phyloP scores from a whole-genome alignment of 1,284 basidiomycete genomes.

The Ganoderma resinaceum region DNA sequence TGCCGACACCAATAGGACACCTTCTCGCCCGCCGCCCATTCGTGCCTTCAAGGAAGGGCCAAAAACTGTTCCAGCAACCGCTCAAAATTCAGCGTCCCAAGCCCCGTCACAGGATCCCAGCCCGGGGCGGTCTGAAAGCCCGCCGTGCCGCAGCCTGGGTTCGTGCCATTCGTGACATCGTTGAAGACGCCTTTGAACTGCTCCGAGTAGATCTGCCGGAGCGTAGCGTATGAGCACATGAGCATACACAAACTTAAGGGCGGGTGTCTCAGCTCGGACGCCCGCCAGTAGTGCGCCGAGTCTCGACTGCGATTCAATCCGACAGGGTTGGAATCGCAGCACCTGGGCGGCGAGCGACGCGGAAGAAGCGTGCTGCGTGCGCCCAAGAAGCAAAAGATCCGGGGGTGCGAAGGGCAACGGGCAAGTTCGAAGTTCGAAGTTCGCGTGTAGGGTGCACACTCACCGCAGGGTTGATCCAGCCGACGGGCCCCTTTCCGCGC shows the following conservation, averaged over 20 bases:
- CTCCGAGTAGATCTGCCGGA: constrained; percentile 38
- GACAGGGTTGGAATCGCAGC: background rate
- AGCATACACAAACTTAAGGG: background rate
- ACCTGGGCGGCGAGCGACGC: background rate
- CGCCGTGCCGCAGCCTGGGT: constrained; percentile 46
- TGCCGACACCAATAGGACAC: too few relatives aligned
- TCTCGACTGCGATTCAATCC: background rate
- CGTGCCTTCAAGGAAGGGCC: constrained; percentile 14
- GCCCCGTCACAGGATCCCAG: constrained; percentile 45
- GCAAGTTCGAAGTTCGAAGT: background rate
- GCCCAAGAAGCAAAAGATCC: background rate
- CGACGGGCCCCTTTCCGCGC: constrained; percentile 49
- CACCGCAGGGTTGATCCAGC: constrained; percentile 59
- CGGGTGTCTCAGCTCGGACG: background rate
- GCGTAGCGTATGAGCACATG: background rate
- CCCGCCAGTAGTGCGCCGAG: background rate
- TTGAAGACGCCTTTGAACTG: constrained; percentile 39
- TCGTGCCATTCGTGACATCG: constrained; percentile 51
- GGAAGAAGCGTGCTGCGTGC: constrained; percentile 33
- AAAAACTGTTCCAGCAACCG: constrained; percentile 19
- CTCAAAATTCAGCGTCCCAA: constrained; percentile 38
- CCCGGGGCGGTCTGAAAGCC: constrained; percentile 44
- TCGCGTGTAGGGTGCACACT: background rate
- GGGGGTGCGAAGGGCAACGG: constrained; percentile 27
- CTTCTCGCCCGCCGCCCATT: background rate